A percentile compares a stretch with the other conserved stretches of the same genome.
These are phyloP conservation scores for Diaporthe citri DNA, from an alignment of 2,329 filamentous ascomycete genomes.

Conservation along the genomic window DNA sequence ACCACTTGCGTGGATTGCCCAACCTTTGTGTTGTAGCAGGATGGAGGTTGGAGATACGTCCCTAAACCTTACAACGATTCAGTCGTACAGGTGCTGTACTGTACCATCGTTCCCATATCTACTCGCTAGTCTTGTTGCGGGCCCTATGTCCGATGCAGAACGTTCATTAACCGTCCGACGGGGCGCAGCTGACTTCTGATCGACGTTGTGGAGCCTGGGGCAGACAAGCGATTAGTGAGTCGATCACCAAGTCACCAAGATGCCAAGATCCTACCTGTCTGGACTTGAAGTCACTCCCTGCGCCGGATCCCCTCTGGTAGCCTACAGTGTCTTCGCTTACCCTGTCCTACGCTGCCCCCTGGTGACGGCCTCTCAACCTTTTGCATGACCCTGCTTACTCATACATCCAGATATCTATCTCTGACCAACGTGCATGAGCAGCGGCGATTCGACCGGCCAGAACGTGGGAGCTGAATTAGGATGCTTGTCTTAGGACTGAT, in stretches of 20 bases:
- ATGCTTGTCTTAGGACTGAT: background rate
- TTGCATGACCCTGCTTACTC: conserved; percentile 1
- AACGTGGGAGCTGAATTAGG: background rate
- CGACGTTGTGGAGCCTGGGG: background rate
- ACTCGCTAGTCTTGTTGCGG: background rate
- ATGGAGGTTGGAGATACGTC: background rate
- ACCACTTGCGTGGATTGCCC: conserved; percentile 5
- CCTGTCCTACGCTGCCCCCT: background rate
- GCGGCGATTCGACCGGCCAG: background rate
- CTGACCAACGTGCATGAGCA: background rate
- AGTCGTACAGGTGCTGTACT: conserved; percentile 18
- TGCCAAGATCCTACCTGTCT: background rate
- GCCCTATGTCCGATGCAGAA: background rate
- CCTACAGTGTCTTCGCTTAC: background rate
- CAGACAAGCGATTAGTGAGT: conserved; percentile 5
- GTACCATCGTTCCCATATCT: background rate
- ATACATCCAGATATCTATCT: background rate
- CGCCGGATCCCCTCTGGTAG: background rate
- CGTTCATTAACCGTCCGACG: background rate
- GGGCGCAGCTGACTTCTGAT: background rate
- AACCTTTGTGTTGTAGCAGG: background rate
- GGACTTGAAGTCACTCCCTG: background rate
- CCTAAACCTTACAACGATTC: background rate
- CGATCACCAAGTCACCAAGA: background rate
- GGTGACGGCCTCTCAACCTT: background rate